Evolutionary conservation across 192 early-diverging fungal genomes (phyloP).

Genomic region (Coemansia sp.): DNA sequence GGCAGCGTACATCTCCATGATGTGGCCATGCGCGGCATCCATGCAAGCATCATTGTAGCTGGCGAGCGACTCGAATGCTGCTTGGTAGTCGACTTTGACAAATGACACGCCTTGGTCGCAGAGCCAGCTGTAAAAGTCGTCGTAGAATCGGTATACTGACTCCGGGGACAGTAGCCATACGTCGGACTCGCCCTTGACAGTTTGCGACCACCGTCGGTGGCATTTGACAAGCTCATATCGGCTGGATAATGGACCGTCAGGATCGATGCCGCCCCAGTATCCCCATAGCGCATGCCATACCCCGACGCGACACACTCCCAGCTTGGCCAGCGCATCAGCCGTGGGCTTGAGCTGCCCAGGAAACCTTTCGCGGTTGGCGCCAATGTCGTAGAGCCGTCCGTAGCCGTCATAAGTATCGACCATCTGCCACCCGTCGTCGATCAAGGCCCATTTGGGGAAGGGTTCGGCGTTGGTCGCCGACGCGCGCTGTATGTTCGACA

Average conservation of each 20-base stretch:
- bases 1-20: constrained; percentile 19
- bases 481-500: constrained; percentile 3
- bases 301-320: constrained; percentile 42
- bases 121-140: constrained; percentile 51
- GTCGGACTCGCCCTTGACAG: constrained; percentile 6
- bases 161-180: constrained; percentile 17
- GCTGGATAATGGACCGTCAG: constrained; percentile 9
- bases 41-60: neutral
- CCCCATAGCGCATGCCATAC: constrained; percentile 58
- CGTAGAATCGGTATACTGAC: constrained; percentile 36
- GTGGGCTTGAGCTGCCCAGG: constrained; percentile 41
- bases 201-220: constrained; percentile 5
- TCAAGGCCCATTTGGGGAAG: constrained; percentile 30
- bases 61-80: constrained; percentile 42
- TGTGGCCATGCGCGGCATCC: neutral
- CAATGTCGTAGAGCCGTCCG: constrained; percentile 28
- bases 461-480: neutral
- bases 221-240: constrained; percentile 18
- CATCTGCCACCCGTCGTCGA: constrained; percentile 56
- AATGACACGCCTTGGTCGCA: constrained; percentile 41
- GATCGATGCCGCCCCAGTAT: constrained; percentile 54
- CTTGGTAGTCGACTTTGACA: constrained; percentile 56
- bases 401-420: constrained; percentile 6
- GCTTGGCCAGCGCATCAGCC: constrained; percentile 3
- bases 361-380: constrained; percentile 36